Base-by-base conservation (phyloP, 1,284 basidiomycete species). In the Bjerkandera adusta region DNA sequence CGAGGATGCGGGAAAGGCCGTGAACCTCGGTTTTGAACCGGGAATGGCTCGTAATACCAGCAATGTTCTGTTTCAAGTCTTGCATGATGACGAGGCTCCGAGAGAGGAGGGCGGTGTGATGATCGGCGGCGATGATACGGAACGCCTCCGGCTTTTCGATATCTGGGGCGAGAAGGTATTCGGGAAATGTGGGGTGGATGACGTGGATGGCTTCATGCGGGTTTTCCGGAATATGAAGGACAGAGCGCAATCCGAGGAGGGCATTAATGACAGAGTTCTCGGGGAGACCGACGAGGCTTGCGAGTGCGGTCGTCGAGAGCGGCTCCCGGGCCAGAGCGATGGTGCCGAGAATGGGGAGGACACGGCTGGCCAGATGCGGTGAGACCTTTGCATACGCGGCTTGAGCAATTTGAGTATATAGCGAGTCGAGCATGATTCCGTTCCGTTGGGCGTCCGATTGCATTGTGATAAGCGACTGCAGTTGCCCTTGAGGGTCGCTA, bases 161-260 rank as follows among this genome's bases (percentile, higher is more conserved):
- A n/a, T n/a, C n/a, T n/a, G n/a, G n/a, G n/a, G n/a, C n/a, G n/a
- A n/a, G n/a, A n/a, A 49, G 24, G 44, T 29, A 56, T 37, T 60
- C 57, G 11, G 49, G 44, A 41, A 60, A 60, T 10, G 58, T 58
- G 11, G 52, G 49, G 49, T 60, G 58, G 43, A 49, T 55, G 25
- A 51, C 48, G 3, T 43, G 43, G 20, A 61, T 43, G 36, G 36
- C 25, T 11, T 33, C 15, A 13, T 25, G 12, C n/a, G n/a, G n/a
- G n/a, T n/a, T n/a, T n/a, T n/a, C n/a, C 25, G n/a, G n/a, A n/a
- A 38, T n/a, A 33, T 53, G 44, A 13, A 58, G 42, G 3, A 46
- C 29, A n/a, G 26, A 25, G 24, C 44, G 29, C 10, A 45, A 54
- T 38, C n/a, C n/a, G 16, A n/a, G 10, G 10, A 38, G 36, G 36